Base-by-base conservation (phyloP, 2,329 filamentous ascomycete species). In the Colletotrichum filicis region DNA sequence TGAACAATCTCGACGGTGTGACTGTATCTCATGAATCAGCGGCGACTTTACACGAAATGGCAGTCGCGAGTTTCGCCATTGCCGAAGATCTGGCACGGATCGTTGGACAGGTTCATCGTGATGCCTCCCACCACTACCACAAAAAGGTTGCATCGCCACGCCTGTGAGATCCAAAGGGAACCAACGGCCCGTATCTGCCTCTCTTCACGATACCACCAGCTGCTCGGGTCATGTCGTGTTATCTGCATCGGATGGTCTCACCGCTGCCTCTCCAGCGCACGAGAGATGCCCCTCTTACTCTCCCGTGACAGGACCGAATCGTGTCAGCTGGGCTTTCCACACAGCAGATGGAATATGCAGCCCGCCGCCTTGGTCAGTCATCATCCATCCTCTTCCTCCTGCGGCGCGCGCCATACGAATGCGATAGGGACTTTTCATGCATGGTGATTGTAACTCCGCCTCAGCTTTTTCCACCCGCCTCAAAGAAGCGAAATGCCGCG, bases 331-430 rank as follows among this genome's bases (percentile, higher is more conserved):
- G 35, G 28, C 26, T 19, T 37, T 9, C 30, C 56, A n/a, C 56
- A 19, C 56, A 26, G 55, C 42, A 52, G 22, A 26, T 37, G 24
- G 52, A 61, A 37, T 68, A 52, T 60, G 49, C 67, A 53, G 68
- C 49, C 24, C 42, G 24, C 66, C 30, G 52, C 19, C 66, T 69
- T 55, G 58, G 70, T 69, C 70, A 73, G 70, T 60, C 28, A 35
- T 49, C 70, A 28, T 64, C 53, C 70, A 60, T 42, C 37, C 37
- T 42, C 37, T 19, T 42, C 37, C 26, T 60, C 30, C 70, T 69
- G 66, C 53, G 55, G 58, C 59, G 24, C 52, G 22, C 60, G 12
- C 26, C 37, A 68, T 72, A 58, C 58, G 58, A 71, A 68, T 42
- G 49, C 65, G 46, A 52, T 65, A 16, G 42, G 42, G 42, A 49